Conservation (phyloP, 2,329 filamentous ascomycete species). For the Diplodia corticola region DNA sequence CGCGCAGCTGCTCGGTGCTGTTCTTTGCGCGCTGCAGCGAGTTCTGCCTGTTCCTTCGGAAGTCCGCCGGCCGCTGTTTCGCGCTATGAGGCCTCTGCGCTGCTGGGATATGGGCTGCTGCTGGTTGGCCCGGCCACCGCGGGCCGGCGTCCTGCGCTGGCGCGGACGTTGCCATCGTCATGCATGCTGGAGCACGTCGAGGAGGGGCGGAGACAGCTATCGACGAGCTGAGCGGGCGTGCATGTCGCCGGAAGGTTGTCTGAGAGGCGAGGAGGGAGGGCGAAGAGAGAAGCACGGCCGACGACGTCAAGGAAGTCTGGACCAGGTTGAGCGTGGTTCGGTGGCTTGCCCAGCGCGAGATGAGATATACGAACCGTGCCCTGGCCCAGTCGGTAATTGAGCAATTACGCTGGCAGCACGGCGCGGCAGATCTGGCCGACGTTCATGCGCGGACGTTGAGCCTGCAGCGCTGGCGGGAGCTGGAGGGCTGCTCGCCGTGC, state of each 20-base stretch:
- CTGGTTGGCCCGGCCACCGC: conserved; percentile 32
- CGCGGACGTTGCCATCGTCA: conserved; percentile 36
- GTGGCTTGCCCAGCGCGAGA: conserved; percentile 18
- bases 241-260: background rate
- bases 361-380: conserved; percentile 19
- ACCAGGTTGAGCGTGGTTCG: conserved; percentile 18
- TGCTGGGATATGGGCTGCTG: conserved; percentile 31
- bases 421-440: background rate
- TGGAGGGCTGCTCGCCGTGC: background rate
- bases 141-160: conserved; percentile 32
- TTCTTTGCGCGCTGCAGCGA: conserved; percentile 37
- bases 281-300: background rate
- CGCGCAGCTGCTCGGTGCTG: conserved; percentile 38
- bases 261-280: background rate
- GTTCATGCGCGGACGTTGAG: conserved; percentile 16
- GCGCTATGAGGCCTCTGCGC: conserved; percentile 31
- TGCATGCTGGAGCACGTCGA: conserved; percentile 12
- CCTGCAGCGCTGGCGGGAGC: background rate
- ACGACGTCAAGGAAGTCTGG: conserved; percentile 23
- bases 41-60: conserved; percentile 21
- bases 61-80: conserved; percentile 30
- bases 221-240: background rate
- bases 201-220: background rate
- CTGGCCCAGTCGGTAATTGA: conserved; percentile 19
- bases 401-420: conserved; percentile 14